phyloP scores from a whole-genome alignment of 1,139 yeast genomes.

The Geotrichum aggregatum region DNA sequence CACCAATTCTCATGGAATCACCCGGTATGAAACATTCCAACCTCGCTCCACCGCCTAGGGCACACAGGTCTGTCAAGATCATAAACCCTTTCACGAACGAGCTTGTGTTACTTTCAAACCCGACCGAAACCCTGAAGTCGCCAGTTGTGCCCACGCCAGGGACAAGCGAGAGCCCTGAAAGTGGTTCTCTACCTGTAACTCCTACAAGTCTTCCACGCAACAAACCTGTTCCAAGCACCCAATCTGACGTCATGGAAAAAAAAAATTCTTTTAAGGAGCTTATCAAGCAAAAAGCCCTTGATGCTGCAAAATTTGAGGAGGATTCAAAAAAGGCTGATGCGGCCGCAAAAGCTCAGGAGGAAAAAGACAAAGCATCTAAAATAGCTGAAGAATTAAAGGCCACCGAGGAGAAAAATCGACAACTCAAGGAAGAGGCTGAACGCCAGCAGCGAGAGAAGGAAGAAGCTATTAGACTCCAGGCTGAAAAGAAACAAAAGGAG shows the following conservation, averaged over 20 bases:
- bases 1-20: constrained; percentile 6
- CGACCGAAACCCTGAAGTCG: neutral
- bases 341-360: constrained; percentile 25
- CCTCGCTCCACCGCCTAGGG: constrained; percentile 15
- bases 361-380: constrained; percentile 21
- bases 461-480: constrained; percentile 19
- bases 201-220: constrained; percentile 24
- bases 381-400: neutral
- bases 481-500: constrained; percentile 6
- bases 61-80: constrained; percentile 17
- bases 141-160: neutral
- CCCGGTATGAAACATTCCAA: constrained; percentile 3
- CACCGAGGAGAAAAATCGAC: neutral
- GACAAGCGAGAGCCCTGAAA: constrained; percentile 13
- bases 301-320: constrained; percentile 27
- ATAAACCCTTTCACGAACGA: constrained; percentile 21
- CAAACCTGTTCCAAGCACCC: constrained; percentile 22
- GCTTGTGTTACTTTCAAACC: constrained; percentile 18
- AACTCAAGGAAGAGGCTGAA: neutral
- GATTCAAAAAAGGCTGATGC: constrained; percentile 25
- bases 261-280: constrained; percentile 29
- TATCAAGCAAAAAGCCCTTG: constrained; percentile 25
- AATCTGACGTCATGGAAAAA: constrained; percentile 20
- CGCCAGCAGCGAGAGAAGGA: constrained; percentile 4
- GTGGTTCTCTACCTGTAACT: constrained; percentile 21